Percentiles rank a stretch among this genome's conserved stretches.
Evolutionary conservation across 139 green algal genomes (phyloP).

Genomic region (Chlorella vulgaris): DNA sequence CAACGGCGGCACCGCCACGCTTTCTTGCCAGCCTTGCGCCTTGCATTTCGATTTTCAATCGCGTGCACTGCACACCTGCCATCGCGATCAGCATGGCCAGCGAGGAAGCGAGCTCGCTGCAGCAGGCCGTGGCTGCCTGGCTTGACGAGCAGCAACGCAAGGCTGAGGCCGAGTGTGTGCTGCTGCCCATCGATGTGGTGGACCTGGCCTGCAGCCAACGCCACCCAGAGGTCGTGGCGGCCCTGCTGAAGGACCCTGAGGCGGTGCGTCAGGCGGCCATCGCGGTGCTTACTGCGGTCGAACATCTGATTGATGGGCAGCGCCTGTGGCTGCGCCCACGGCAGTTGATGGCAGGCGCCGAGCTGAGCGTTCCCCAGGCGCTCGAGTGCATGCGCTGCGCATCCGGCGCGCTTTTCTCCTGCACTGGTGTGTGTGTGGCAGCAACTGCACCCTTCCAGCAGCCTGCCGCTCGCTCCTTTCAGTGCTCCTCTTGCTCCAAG

Average conservation of each 20-base stretch:
- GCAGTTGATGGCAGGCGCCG: not conserved
- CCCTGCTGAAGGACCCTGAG: not conserved
- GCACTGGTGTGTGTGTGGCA: constrained; percentile 4
- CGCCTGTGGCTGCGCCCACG: constrained; percentile 21
- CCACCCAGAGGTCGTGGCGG: not conserved
- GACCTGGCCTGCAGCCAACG: constrained; percentile 1
- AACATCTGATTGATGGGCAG: not conserved
- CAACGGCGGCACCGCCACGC: too few species aligned
- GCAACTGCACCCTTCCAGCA: constrained; percentile 2
- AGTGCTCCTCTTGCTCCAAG: not conserved
- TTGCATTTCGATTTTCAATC: too few species aligned
- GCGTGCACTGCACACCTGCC: too few species aligned
- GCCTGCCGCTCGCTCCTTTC: not conserved
- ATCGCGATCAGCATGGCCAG: not conserved
- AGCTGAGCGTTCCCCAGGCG: not conserved
- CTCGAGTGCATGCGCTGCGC: constrained; percentile 1
- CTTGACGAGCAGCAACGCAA: not conserved
- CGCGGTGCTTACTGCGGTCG: not conserved
- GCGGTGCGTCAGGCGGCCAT: not conserved
- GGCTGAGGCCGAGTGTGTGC: not conserved
- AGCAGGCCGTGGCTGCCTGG: not conserved
- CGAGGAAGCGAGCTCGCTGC: not conserved
- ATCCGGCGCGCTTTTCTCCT: not conserved
- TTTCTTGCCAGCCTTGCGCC: too few species aligned
- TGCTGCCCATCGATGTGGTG: not conserved